Evolutionary conservation across 768 basidiomycete genomes (phyloP), one percentile per base, ranked within the genome.

Genomic region (Pseudohyphozyma bogoriensis): DNA sequence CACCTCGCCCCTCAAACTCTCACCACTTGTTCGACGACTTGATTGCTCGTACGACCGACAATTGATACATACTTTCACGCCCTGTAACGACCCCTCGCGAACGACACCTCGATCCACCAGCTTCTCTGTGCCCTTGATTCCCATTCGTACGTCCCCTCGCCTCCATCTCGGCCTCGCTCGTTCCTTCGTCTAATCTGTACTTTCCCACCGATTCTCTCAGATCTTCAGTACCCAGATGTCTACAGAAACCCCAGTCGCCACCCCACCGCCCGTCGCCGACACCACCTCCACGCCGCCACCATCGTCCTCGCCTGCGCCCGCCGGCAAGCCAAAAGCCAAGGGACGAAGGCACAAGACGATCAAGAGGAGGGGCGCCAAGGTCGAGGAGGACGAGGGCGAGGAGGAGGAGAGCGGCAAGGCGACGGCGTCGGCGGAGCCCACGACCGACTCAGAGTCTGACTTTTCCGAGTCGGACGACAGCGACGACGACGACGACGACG

Each of bases 281-380:
- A 18, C 47, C 1, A 16, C 47, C 10, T 8, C 26, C 47, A 32
- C 28, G 3, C 29, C 13, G 4, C 28, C 29, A n/a, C n/a, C n/a
- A n/a, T n/a, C n/a, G n/a, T n/a, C n/a, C n/a, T n/a, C n/a, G n/a
- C n/a, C n/a, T n/a, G 3, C 42, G n/a, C n/a, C n/a, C n/a, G n/a
- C n/a, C n/a, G n/a, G n/a, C n/a, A n/a, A n/a, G 36, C 7, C 51
- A 35, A 52, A 52, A 36, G 24, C 26, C 33, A 52, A 52, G 51
- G 47, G 28, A 13, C 35, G 36, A 7, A 35, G 51, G 2, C 13
- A 15, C 24, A 52, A 52, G 36, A 26, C 36, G 35, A 37, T 52
- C 36, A 52, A 52, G 51, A 35, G 51, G 12, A n/a, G 51, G n/a
- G 51, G 51, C 26, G 51, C 51, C 36, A 37, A 51, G 50, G 26